Evolutionary conservation across 805 yeast species (phyloP).

Genomic region (Myxozyma mucilagina): DNA sequence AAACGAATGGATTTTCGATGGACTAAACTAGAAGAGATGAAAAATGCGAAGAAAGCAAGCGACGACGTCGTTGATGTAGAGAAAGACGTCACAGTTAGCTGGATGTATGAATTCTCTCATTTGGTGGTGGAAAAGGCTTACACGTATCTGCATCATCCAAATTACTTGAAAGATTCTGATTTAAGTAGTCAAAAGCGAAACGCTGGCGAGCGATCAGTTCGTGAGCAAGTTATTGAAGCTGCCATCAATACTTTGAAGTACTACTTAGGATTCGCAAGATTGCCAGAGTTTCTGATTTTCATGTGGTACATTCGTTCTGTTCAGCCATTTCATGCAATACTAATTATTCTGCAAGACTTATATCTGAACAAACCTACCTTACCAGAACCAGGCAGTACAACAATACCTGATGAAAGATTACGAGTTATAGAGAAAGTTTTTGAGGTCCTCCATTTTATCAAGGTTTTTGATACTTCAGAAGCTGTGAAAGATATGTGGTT

Average conservation of each 20-base stretch:
- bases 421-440: conserved; percentile 11
- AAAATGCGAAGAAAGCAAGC: not conserved
- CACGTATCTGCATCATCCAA: conserved; percentile 20
- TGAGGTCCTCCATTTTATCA: conserved; percentile 13
- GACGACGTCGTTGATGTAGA: not conserved
- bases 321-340: conserved; percentile 23
- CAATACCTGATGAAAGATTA: conserved; percentile 10
- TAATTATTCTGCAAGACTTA: conserved; percentile 19
- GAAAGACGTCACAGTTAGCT: not conserved
- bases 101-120: conserved; percentile 12
- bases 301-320: conserved; percentile 19
- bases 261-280: conserved; percentile 8
- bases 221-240: conserved; percentile 9
- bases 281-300: conserved; percentile 17
- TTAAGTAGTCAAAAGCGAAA: not conserved
- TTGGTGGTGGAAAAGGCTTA: conserved; percentile 13
- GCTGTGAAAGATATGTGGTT: conserved; percentile 17
- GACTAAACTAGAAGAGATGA: not conserved
- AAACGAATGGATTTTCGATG: conserved; percentile 15
- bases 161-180: conserved; percentile 7
- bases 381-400: not conserved
- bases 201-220: not conserved
- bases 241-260: conserved; percentile 19
- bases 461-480: conserved; percentile 9
- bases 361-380: conserved; percentile 13